Base-by-base conservation (phyloP, 2,329 filamentous ascomycete genomes). In the Fulvia fulva region DNA sequence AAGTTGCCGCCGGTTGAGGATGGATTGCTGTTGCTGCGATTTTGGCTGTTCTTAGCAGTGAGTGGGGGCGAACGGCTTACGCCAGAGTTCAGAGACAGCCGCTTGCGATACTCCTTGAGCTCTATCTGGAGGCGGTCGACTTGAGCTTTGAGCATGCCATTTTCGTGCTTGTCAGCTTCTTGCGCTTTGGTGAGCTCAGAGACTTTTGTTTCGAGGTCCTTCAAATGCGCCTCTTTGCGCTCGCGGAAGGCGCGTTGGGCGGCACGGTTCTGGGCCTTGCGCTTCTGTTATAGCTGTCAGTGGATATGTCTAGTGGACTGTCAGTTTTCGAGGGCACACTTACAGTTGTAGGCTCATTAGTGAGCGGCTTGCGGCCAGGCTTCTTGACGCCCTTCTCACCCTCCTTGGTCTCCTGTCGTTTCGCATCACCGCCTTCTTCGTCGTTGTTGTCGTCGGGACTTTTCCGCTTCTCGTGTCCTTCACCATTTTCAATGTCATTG, bases 331-430 rank as follows among this genome's bases (percentile, higher is more conserved):
- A 16, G 43, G 5, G 28, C 32, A 41, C 5, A 25, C 92, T 80
- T 86, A 97, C 93, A 66, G 92, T 94, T 67, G 90, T 97, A 23
- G 94, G 94, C 75, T 97, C 94, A 22, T 90, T 95, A 50, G 91
- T 97, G 69, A 97, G 81, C 21, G 93, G 94, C 80, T 99, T 99
- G 63, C 94, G 86, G 52, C 94, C 94, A 4, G 94, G 93, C 78
- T 97, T 99, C 84, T 97, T 97, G 23, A 90, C 85, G 45, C 87
- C 81, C 76, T 94, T 96, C 56, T 91, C 87, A 58, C 87, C 85
- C 74, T 96, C 91, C 59, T 88, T 84, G 62, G 90, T 85, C 75
- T 96, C 91, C 60, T 89, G 85, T 64, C 91, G 84, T 79, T 92
- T 94, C 58, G 85, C 84, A 65, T 84, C 85, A 46, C 81, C 82